A percentile compares a stretch with the other conserved stretches of the same genome.
Conservation (phyloP, 495 filamentous ascomycete genomes). For the Hyaloscypha bicolor region DNA sequence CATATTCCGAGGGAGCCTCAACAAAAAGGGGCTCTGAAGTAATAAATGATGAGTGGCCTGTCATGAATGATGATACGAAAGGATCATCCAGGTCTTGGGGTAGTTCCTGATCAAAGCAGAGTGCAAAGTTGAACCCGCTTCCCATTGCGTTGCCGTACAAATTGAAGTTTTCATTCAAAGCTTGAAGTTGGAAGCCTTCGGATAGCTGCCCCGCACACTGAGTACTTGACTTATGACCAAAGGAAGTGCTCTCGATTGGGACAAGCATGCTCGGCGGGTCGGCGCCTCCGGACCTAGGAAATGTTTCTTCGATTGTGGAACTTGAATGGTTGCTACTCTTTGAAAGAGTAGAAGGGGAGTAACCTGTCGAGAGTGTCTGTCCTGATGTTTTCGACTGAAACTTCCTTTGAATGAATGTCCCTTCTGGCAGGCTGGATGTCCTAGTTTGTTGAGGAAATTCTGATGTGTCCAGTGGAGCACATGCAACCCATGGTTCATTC, state of each 20-base stretch:
- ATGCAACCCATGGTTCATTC: neutral
- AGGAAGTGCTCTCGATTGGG: too few relatives aligned
- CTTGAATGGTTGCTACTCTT: too few relatives aligned
- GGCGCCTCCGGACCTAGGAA: too few relatives aligned
- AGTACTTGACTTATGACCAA: too few relatives aligned
- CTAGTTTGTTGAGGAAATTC: neutral
- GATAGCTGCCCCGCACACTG: neutral
- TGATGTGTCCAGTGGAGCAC: neutral
- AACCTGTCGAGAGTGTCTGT: too few relatives aligned
- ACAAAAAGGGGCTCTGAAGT: neutral
- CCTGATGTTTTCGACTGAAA: too few relatives aligned
- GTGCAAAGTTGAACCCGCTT: neutral
- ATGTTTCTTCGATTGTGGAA: too few relatives aligned
- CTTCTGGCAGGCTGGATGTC: neutral
- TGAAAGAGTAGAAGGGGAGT: too few relatives aligned
- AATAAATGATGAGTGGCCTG: neutral
- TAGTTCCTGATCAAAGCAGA: neutral
- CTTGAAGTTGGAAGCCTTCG: neutral
- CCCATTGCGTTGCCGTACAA: neutral
- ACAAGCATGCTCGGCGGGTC: too few relatives aligned
- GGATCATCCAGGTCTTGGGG: neutral
- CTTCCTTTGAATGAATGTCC: too few relatives aligned
- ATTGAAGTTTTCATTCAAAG: neutral
- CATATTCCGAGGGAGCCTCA: neutral
- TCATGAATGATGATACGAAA: neutral